Conservation (phyloP, 75 land plant genomes). For the Selaginella moellendorffii region DNA sequence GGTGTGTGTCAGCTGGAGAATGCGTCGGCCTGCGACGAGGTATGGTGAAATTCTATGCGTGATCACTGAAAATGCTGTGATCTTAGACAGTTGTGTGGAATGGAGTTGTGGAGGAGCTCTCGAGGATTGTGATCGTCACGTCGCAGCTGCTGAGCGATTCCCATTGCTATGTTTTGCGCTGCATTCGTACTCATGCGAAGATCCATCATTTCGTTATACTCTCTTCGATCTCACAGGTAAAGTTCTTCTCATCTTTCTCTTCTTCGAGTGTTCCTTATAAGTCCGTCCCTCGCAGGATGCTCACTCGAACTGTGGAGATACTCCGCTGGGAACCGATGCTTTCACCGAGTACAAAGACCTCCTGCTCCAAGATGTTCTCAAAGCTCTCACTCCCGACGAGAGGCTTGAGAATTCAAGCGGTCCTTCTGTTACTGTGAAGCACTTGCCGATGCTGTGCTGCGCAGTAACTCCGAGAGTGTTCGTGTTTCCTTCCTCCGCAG, state of each 20-base stretch:
- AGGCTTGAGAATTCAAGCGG: neutral
- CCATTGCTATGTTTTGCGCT: slow-evolving; percentile 70
- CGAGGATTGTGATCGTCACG: slow-evolving; percentile 65
- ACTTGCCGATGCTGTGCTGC: slow-evolving; percentile 75
- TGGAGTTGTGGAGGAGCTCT: slow-evolving; percentile 18
- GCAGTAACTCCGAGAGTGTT: slow-evolving; percentile 60
- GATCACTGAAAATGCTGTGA: no score
- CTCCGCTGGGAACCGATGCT: slow-evolving; percentile 89
- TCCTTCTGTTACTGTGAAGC: slow-evolving; percentile 32
- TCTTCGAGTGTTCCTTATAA: neutral
- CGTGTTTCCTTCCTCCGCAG: slow-evolving; percentile 74
- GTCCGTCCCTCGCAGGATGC: slow-evolving; percentile 34
- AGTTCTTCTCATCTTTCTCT: neutral
- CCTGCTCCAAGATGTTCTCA: slow-evolving; percentile 63
- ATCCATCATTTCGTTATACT: slow-evolving; percentile 44
- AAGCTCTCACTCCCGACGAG: slow-evolving; percentile 29
- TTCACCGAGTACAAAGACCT: slow-evolving; percentile 67
- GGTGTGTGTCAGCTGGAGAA: slow-evolving; percentile 86
- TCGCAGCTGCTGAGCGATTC: slow-evolving; percentile 76
- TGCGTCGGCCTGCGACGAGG: slow-evolving; percentile 44
- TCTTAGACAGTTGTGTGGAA: slow-evolving; percentile 54
- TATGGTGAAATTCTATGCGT: slow-evolving; percentile 17
- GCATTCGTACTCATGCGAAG: slow-evolving; percentile 43
- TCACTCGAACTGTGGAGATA: slow-evolving; percentile 71
- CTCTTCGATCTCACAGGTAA: slow-evolving; percentile 89